Evolutionary conservation across 345 rosid genomes (phyloP).

Genomic region (Aegle marmelos): DNA sequence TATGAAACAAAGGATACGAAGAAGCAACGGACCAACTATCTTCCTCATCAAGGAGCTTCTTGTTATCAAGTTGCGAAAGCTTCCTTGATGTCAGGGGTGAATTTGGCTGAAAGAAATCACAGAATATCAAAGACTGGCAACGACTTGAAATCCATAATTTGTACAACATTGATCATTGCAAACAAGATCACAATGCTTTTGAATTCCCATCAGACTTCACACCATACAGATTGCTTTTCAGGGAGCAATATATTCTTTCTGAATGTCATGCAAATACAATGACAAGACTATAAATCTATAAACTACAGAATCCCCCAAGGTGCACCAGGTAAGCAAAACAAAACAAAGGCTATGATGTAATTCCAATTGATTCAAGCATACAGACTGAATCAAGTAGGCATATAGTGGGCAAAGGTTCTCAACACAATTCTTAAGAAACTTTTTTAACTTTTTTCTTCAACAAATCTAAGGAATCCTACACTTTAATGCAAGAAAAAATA

Average conservation of each 20-base stretch:
- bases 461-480: neutral
- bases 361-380: neutral
- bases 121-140: conserved; percentile 9
- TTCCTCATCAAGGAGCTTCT: conserved; percentile 73
- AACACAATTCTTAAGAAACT: neutral
- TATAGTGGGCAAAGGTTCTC: neutral
- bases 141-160: neutral
- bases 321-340: neutral
- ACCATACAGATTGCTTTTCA: neutral
- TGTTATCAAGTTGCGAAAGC: conserved; percentile 47
- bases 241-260: neutral
- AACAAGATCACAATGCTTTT: neutral
- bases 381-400: neutral
- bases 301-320: neutral
- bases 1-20: conserved; percentile 68
- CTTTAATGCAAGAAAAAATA: neutral
- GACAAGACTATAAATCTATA: neutral
- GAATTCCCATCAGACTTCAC: neutral
- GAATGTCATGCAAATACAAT: neutral
- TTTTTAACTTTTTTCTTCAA: neutral
- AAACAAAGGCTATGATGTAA: neutral
- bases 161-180: neutral
- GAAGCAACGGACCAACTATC: conserved; percentile 81
- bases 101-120: conserved; percentile 41
- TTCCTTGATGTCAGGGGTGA: conserved; percentile 51